Conservation (phyloP, 495 filamentous ascomycete species). For the Neurospora africana region DNA sequence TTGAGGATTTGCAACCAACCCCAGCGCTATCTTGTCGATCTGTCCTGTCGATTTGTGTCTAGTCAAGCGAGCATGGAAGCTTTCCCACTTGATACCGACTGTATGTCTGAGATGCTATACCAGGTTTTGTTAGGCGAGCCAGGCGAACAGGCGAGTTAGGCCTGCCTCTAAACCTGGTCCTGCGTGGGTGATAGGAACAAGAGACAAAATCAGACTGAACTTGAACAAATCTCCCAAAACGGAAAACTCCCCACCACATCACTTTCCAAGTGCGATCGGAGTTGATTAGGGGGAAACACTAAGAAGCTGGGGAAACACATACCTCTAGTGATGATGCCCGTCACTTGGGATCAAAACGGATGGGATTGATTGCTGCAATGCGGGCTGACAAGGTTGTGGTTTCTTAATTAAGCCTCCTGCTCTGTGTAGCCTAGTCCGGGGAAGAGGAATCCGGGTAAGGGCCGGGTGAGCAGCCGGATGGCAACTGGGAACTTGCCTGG, state of each 20-base stretch:
- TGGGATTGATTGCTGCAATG: not conserved
- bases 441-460: not conserved
- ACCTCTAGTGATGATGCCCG: not conserved
- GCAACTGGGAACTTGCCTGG: not conserved
- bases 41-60: not conserved
- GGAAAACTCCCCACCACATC: not conserved
- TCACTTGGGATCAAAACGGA: not conserved
- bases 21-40: not conserved
- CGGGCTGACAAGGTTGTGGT: not conserved
- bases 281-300: not conserved
- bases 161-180: not conserved
- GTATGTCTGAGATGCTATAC: not conserved
- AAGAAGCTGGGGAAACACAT: not conserved
- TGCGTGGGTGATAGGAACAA: not conserved
- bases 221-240: not conserved
- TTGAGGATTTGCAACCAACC: not conserved
- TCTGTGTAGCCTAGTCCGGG: not conserved
- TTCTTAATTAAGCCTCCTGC: not conserved
- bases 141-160: not conserved
- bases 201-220: not conserved
- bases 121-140: not conserved
- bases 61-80: not conserved
- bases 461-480: not conserved
- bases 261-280: not conserved
- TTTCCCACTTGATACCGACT: not conserved